Evolutionary conservation across 164 flowering plant genomes (phyloP), one percentile per base, ranked within the genome.

Genomic region (Tetrastigma voinierianum): DNA sequence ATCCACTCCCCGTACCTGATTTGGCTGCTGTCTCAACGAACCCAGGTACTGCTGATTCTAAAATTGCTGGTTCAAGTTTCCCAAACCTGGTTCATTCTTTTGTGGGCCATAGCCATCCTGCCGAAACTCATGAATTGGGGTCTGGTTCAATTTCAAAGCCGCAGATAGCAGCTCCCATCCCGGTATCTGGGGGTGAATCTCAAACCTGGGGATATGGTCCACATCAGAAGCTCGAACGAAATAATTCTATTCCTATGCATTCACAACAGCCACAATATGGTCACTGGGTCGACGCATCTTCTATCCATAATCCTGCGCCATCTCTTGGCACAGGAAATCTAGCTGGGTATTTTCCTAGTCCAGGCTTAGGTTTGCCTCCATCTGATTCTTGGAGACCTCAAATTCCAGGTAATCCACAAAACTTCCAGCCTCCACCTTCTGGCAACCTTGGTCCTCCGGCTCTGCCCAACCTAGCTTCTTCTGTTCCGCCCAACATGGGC

Each of bases 311-410:
- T 67, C 46, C 72, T 70, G 55, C 81, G 57, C 20, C 78, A 56
- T 43, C 76, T 4, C 56, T 66, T 6, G 47, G 17, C 44, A n/a
- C 80, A 44, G 76, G 64, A 55, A 68, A 67, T 61, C 67, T 68
- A 17, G 44, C 61, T 59, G 84, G 75, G 23, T 66, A 46, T 48
- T 71, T 70, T 45, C 66, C 76, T 0, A 43, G 46, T 43, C 66
- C 73, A 43, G 79, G 72, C 57, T 49, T 70, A 0, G 69, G 70
- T 25, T 21, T 75, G 58, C 74, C 75, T 17, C 63, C 72, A 40
- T 70, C 82, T 18, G 74, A 80, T 59, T 17, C 73, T 18, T 83
- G 89, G 87, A 68, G 81, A 59, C 79, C 78, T 40, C 69, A 74
- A 2, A 62, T 59, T 55, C 66, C 77, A 47, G 64, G 61, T 70